Base-by-base conservation (phyloP, 2,329 filamentous ascomycete genomes). In the Botrytis fragariae region DNA sequence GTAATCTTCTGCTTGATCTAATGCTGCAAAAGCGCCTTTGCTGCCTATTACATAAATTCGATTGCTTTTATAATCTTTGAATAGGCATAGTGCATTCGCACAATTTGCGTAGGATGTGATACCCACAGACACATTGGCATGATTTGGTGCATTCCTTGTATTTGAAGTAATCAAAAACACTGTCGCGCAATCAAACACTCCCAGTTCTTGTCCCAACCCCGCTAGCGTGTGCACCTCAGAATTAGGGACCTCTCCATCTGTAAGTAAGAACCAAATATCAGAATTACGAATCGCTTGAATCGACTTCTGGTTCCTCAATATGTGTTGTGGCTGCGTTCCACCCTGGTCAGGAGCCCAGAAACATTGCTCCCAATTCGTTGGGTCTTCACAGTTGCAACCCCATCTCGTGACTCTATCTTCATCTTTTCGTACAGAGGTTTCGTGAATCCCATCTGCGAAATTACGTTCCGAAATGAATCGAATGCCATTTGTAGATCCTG, bases 361-460 rank as follows among this genome's bases (percentile, higher is more conserved):
- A 16, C 44, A 45, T 48, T 35, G 62, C 32, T 65, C 42, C 62
- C 62, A 65, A 5, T 35, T 65, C 10, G 42, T 48, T 48, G 62
- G 62, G 62, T 48, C 42, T 25, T 18, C 25, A 10, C 63, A 65
- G 29, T 65, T 48, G 44, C 29, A 48, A 9, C 63, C 63, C 42
- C 29, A 65, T 65, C 63, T 65, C 42, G 63, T 48, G 32, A 65
- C 44, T 48, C 20, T 48, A 48, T 65, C 29, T 65, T 65, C 45
- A 2, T 65, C 63, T 48, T 65, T 65, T 48, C 25, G 44, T 16
- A n/a, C 12, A 48, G 63, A 65, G 22, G 14, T 20, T 48, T 37
- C 29, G 32, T 65, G 42, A n/a, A 65, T 37, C 10, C 12, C 12
- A 25, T 65, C 44, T 9, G 63, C 63, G 35, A 65, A 65, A 25